A percentile compares a stretch with the other conserved stretches of the same genome.
phyloP scores from a whole-genome alignment of 2,329 filamentous ascomycete species.

The Alternaria alternata region DNA sequence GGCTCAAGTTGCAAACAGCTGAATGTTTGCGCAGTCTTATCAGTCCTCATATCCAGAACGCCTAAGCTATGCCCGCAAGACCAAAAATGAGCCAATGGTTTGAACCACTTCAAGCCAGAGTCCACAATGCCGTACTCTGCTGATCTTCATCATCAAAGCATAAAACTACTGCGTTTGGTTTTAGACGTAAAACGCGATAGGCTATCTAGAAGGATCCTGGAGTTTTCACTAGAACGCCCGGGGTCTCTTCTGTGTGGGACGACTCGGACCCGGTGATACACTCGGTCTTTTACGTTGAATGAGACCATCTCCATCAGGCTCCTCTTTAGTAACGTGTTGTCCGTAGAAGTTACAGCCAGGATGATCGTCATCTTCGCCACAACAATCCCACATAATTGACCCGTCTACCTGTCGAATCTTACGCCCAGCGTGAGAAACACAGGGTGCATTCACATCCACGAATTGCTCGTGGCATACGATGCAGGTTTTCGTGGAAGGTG shows the following conservation, averaged over 20 bases:
- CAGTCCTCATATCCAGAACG: neutral
- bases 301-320: neutral
- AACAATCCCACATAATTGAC: constrained; percentile 18
- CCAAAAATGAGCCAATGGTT: neutral
- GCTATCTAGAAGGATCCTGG: neutral
- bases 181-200: neutral
- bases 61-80: neutral
- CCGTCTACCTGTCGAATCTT: constrained; percentile 1
- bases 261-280: neutral
- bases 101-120: neutral
- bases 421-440: constrained; percentile 29
- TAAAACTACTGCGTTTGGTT: neutral
- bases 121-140: neutral
- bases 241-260: constrained; percentile 2
- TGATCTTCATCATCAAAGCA: neutral
- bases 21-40: neutral
- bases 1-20: neutral
- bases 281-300: constrained; percentile 7
- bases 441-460: constrained; percentile 14
- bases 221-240: neutral
- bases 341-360: constrained; percentile 22
- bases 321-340: constrained; percentile 9
- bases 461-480: constrained; percentile 22
- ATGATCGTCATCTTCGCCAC: constrained; percentile 12
- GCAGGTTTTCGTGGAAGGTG: constrained; percentile 15